Base-by-base conservation (phyloP, 331 rosid genomes). In the Malus hybrid region DNA sequence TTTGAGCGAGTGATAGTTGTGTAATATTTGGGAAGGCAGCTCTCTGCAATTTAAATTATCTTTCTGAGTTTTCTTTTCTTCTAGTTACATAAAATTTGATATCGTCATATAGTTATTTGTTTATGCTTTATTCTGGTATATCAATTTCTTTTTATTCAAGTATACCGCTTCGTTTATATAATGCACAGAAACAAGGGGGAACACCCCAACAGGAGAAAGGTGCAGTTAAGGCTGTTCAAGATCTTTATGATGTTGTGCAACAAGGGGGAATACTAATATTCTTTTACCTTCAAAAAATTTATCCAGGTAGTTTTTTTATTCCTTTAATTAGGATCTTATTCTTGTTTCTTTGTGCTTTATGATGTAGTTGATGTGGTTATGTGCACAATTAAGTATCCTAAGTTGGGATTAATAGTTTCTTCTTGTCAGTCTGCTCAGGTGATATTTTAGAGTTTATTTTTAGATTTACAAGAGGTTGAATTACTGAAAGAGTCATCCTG, bases 251-350 rank as follows among this genome's bases (percentile, higher is more conserved):
- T 22, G 22, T 22, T 22, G 22, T 22, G 22, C 22, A 22, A 22
- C 22, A 22, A 94, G 80, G 99, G 92, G 99, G 97, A 67, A 94
- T 94, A 80, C 88, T 97, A 34, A 75, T 87, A 80, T 83, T 94
- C 83, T 92, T 94, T 86, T 94, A 94, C 75, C 95, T 94, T 65
- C 99, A 94, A 79, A 94, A 94, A 71, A 94, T 92, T 67, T 94
- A 80, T 81, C 97, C 99, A 83, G 97, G 97, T 94, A 80, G 46
- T 39, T 1, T 65, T 80, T 22, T 55, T 0, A 14, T 72, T 34
- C 19, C 18, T n/a, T 16, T 55, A 56, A 2, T 3, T 15, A 59
- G 56, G 75, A 14, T 8, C 14, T 61, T 65, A 31, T 65, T 16
- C 2, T 19, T 65, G 24, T 32, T 65, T 66, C 29, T 66, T 22